Conservation (phyloP, 257 asterid species). For the Thymus mandschuricus region DNA sequence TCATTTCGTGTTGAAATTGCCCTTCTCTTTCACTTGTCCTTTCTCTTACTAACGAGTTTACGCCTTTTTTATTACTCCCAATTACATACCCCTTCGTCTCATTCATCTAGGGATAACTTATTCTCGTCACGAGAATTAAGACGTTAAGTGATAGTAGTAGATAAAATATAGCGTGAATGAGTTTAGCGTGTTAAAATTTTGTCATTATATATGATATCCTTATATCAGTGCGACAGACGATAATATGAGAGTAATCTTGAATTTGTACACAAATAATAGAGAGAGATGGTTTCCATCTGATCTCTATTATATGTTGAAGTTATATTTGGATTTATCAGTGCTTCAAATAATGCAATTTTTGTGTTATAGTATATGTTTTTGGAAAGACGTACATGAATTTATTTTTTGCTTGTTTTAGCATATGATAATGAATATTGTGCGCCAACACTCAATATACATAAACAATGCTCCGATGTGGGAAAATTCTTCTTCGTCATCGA, state of each 20-base stretch:
- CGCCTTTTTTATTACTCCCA: background rate
- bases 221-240: no score
- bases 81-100: no score
- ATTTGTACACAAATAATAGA: conserved; percentile 4
- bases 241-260: background rate
- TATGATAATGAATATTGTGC: background rate
- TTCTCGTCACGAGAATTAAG: no score
- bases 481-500: background rate
- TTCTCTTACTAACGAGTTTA: no score
- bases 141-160: no score
- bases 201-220: no score
- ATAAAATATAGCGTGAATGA: no score
- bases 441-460: background rate
- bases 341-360: conserved; percentile 11
- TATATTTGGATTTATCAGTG: background rate
- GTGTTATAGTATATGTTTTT: background rate
- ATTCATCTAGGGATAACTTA: no score
- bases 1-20: conserved; percentile 11
- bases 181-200: no score
- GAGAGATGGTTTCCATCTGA: background rate
- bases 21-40: background rate
- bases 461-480: background rate
- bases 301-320: background rate
- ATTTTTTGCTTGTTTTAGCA: background rate
- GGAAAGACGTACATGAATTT: conserved; percentile 4